A percentile compares a stretch with the other conserved stretches of the same genome.
phyloP scores from a whole-genome alignment of 2,329 filamentous ascomycete genomes.

The Fusarium sacchari region DNA sequence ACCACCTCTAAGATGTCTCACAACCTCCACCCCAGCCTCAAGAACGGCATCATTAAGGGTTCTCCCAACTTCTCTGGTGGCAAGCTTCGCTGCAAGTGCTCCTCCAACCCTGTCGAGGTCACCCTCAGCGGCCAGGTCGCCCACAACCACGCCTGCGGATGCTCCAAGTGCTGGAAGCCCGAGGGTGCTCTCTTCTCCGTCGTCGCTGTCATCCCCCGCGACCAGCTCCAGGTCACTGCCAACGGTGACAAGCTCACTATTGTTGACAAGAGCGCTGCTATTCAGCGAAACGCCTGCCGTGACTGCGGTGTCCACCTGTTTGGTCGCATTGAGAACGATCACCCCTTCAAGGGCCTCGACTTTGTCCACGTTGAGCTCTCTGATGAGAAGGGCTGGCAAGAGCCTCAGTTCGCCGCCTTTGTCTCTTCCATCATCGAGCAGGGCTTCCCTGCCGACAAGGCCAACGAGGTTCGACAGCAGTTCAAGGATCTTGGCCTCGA shows the following conservation, averaged over 20 bases:
- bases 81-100: constrained; percentile 70
- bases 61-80: constrained; percentile 65
- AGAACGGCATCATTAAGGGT: constrained; percentile 69
- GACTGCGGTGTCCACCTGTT: constrained; percentile 71
- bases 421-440: constrained; percentile 76
- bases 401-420: constrained; percentile 76
- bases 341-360: constrained; percentile 75
- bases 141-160: constrained; percentile 78
- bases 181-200: constrained; percentile 70
- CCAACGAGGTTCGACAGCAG: constrained; percentile 63
- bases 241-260: constrained; percentile 67
- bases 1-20: constrained; percentile 33
- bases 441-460: constrained; percentile 65
- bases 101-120: constrained; percentile 64
- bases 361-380: constrained; percentile 74
- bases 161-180: constrained; percentile 79
- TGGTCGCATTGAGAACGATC: constrained; percentile 71
- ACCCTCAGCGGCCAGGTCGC: constrained; percentile 66
- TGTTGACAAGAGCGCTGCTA: constrained; percentile 65
- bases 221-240: constrained; percentile 65
- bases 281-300: constrained; percentile 69
- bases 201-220: constrained; percentile 68
- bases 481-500: constrained; percentile 66
- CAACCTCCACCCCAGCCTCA: constrained; percentile 68
- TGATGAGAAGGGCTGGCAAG: constrained; percentile 72